These are phyloP conservation scores for Emergomyces pasteurianus DNA, from an alignment of 2,329 filamentous ascomycete genomes.

Conservation along the genomic window DNA sequence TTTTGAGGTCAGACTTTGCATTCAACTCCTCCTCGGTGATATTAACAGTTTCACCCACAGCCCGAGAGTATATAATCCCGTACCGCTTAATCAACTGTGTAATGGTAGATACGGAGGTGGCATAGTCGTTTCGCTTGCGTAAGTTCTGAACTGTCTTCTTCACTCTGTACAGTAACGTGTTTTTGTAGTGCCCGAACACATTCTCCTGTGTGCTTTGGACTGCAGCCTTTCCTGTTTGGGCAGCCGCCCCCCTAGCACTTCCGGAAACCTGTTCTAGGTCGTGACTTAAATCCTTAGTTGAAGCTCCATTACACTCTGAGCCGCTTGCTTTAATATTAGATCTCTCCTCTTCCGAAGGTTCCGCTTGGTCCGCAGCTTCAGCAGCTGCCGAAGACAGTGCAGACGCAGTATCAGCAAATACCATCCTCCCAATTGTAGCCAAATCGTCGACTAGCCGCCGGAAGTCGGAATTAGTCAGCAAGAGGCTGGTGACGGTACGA, in stretches of 20 bases:
- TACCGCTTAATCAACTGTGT: constrained; percentile 67
- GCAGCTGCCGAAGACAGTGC: constrained; percentile 65
- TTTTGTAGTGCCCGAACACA: constrained; percentile 57
- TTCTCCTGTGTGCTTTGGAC: constrained; percentile 63
- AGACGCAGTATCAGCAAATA: constrained; percentile 77
- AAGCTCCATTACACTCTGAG: constrained; percentile 37
- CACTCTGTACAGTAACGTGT: constrained; percentile 61
- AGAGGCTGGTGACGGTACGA: constrained; percentile 68
- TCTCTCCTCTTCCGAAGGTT: constrained; percentile 53
- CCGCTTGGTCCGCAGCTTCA: constrained; percentile 59
- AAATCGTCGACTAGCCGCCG: constrained; percentile 74
- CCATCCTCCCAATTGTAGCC: constrained; percentile 63
- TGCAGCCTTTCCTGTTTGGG: constrained; percentile 42
- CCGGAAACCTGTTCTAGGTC: constrained; percentile 43
- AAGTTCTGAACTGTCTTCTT: constrained; percentile 66
- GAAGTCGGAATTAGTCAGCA: constrained; percentile 84
- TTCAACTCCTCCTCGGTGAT: constrained; percentile 59
- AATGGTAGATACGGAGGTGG: constrained; percentile 71
- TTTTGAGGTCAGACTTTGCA: constrained; percentile 61
- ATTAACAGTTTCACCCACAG: constrained; percentile 53
- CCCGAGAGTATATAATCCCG: constrained; percentile 62
- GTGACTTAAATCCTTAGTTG: constrained; percentile 51
- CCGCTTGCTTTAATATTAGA: constrained; percentile 37
- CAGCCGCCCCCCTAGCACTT: constrained; percentile 23
- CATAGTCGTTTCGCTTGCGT: constrained; percentile 66